Conservation (phyloP, 495 filamentous ascomycete genomes). For the Pyrenopolyporus hunteri region DNA sequence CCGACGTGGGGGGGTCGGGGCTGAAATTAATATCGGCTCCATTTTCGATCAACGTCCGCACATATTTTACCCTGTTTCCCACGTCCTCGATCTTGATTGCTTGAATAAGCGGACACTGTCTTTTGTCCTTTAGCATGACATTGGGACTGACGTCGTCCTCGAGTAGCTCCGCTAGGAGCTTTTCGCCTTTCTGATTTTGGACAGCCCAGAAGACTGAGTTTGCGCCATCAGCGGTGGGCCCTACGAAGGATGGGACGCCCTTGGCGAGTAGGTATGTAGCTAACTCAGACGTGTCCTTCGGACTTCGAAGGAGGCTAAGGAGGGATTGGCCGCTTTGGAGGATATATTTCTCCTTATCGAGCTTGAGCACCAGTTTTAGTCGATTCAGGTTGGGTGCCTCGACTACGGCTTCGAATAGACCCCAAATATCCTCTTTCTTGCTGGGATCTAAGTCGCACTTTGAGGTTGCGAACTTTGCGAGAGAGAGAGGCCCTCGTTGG, state of each 20-base stretch:
- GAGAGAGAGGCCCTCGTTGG: not conserved
- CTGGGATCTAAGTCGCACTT: not conserved
- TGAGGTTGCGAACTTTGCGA: not conserved
- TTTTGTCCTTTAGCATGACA: not conserved
- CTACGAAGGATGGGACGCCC: not conserved
- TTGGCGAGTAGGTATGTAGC: not conserved
- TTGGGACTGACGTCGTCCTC: constrained; percentile 1
- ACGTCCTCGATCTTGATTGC: not conserved
- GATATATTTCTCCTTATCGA: not conserved
- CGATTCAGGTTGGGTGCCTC: not conserved
- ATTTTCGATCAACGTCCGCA: constrained; percentile 3
- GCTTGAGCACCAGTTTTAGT: not conserved
- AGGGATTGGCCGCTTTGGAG: not conserved
- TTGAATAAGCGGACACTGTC: constrained; percentile 4
- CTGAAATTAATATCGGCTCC: constrained; percentile 7
- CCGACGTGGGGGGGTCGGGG: not conserved
- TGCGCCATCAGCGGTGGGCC: too few relatives aligned
- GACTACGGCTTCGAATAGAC: not conserved
- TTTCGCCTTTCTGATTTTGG: not conserved
- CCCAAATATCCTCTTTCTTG: not conserved
- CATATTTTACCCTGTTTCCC: not conserved
- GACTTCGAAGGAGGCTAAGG: not conserved
- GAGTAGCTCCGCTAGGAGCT: constrained; percentile 1
- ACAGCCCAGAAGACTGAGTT: constrained; percentile 9
- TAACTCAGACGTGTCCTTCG: not conserved